A percentile compares a stretch with the other conserved stretches of the same genome.
These are phyloP conservation scores for Radiomyces spectabilis DNA, from an alignment of 192 early-diverging fungal species.

Conservation along the genomic window DNA sequence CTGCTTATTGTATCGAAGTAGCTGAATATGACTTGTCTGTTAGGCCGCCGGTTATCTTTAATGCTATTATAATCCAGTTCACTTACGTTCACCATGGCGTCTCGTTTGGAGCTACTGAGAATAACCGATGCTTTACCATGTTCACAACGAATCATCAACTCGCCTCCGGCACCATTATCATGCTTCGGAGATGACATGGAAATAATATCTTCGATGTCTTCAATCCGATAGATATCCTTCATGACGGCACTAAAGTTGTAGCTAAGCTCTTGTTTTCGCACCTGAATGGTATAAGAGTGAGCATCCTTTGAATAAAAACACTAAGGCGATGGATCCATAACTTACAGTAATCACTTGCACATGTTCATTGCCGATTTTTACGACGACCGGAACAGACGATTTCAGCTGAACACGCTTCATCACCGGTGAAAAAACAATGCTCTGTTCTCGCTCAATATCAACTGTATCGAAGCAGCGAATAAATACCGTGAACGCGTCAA, in stretches of 20 bases:
- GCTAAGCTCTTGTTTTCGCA: constrained; percentile 59
- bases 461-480: neutral
- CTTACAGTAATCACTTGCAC: neutral
- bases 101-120: constrained; percentile 65
- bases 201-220: constrained; percentile 24
- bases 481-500: neutral
- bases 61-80: no score
- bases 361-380: constrained; percentile 1
- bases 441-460: neutral
- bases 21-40: constrained; percentile 20
- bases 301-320: no score
- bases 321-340: no score
- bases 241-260: constrained; percentile 60
- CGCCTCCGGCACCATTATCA: constrained; percentile 29
- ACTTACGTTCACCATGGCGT: constrained; percentile 39
- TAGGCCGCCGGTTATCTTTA: no score
- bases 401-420: neutral
- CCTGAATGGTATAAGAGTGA: no score
- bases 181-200: neutral
- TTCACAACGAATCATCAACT: constrained; percentile 62
- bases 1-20: constrained; percentile 61
- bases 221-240: constrained; percentile 83
- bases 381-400: neutral
- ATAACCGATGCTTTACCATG: constrained; percentile 50
- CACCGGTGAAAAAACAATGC: neutral